phyloP scores from a whole-genome alignment of 305 asterid genomes.

The Caryopteris hybrid region DNA sequence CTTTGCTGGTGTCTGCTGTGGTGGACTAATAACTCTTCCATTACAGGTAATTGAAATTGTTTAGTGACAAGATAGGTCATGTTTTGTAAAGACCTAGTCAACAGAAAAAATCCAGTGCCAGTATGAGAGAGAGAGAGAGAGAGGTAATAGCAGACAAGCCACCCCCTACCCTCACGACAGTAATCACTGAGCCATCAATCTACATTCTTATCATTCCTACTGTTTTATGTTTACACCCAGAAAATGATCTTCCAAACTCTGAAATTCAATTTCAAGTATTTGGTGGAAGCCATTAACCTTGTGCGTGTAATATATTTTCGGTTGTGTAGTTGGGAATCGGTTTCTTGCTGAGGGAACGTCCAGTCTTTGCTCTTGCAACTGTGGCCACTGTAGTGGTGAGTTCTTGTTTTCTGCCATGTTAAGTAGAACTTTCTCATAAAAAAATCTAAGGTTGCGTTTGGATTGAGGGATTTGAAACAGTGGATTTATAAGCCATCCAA shows the following conservation, averaged over 20 bases:
- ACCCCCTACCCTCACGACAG: neutral
- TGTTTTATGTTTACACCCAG: neutral
- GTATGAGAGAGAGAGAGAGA: no score
- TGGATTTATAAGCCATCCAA: no score
- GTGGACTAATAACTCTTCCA: constrained; percentile 85
- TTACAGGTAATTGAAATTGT: constrained; percentile 50
- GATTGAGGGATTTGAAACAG: no score
- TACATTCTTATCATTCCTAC: neutral
- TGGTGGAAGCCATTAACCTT: constrained; percentile 8
- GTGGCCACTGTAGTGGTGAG: constrained; percentile 80
- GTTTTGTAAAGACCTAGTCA: no score
- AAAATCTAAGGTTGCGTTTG: neutral
- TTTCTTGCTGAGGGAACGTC: constrained; percentile 71
- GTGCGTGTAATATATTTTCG: neutral
- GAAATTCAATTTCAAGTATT: neutral
- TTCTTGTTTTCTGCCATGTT: constrained; percentile 3
- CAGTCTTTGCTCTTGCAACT: constrained; percentile 77
- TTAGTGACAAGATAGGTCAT: neutral
- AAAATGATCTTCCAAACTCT: neutral
- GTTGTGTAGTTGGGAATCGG: constrained; percentile 65
- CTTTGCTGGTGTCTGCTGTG: constrained; percentile 92
- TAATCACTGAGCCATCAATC: neutral
- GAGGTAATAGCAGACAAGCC: no score
- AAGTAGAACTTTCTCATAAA: neutral
- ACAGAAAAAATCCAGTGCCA: no score